Evolutionary conservation across 306 rosid species (phyloP), one percentile per base, ranked within the genome.

Genomic region (Bauhinia variegata): DNA sequence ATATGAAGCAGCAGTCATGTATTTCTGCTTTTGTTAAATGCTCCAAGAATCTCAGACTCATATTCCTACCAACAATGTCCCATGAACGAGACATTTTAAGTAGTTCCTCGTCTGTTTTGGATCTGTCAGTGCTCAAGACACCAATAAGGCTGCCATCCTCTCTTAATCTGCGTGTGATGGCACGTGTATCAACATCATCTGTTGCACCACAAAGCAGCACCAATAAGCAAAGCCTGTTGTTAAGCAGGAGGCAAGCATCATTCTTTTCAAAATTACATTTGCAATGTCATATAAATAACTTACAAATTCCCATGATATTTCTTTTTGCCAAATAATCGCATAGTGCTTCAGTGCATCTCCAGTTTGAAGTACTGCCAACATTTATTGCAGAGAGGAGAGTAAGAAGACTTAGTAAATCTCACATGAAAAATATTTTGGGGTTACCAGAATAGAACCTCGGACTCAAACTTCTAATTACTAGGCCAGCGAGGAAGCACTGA

Each of bases 121-220:
- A 76, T 75, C 80, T 71, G 74, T 93, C 96, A 0, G 99, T 83
- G 83, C 96, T 90, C 87, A 93, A 83, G 55, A 86, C 95, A 71
- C 99, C 99, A 31, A 93, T 82, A 62, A 93, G 97, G 67, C 99
- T 93, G 42, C 99, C 99, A 81, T 93, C 96, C 77, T 90, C 82
- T 69, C 97, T 81, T 72, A 93, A 75, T 68, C 99, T 76, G 31
- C 97, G 97, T 34, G 98, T 89, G 77, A 93, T 90, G 65, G 95
- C 96, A 18, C 98, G 91, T 1, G 98, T 88, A 76, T 88, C 98
- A 72, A 89, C 96, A 78, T 93, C 96, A 81, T 86, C 97, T 93
- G 86, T 79, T 65, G 75, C 74, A 81, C 34, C 69, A 71, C 33
- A 31, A 61, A 66, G 15, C 48, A 75, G 59, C 66, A 59, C 38